These are phyloP conservation scores for Geranium brycei DNA, from an alignment of 345 rosid genomes.

Conservation along the genomic window DNA sequence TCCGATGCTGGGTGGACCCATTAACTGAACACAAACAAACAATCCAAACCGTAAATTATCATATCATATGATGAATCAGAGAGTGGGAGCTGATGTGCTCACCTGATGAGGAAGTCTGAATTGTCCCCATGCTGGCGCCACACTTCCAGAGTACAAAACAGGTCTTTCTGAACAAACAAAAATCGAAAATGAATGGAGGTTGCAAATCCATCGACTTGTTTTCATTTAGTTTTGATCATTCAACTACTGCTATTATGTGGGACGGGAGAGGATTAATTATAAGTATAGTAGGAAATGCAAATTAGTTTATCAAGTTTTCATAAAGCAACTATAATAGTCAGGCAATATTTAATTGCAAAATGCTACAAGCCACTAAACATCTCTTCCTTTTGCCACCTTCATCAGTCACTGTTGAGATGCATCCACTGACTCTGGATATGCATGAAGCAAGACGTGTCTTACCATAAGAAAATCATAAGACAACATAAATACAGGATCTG, in stretches of 20 bases:
- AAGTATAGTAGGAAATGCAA: neutral
- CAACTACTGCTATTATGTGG: neutral
- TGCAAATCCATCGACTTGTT: neutral
- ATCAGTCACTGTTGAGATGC: too few species aligned
- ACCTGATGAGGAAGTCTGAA: conserved; percentile 63
- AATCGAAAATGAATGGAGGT: neutral
- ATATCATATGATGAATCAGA: neutral
- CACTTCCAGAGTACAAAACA: conserved; percentile 39
- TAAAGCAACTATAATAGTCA: too few species aligned
- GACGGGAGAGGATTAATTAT: neutral
- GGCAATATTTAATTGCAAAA: too few species aligned
- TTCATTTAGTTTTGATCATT: neutral
- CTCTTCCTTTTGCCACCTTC: too few species aligned
- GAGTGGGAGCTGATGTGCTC: neutral
- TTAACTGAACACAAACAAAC: conserved; percentile 18
- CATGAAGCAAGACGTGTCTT: too few species aligned
- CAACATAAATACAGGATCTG: too few species aligned
- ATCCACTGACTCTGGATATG: too few species aligned
- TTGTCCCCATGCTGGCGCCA: conserved; percentile 35
- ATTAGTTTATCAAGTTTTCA: too few species aligned
- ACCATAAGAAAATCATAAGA: too few species aligned
- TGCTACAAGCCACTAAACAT: too few species aligned
- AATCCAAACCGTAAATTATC: neutral
- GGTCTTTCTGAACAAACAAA: conserved; percentile 39
- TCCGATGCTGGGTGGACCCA: conserved; percentile 17